phyloP scores from a whole-genome alignment of 108 stramenopile species.

The Aurantiochytrium sp. region DNA sequence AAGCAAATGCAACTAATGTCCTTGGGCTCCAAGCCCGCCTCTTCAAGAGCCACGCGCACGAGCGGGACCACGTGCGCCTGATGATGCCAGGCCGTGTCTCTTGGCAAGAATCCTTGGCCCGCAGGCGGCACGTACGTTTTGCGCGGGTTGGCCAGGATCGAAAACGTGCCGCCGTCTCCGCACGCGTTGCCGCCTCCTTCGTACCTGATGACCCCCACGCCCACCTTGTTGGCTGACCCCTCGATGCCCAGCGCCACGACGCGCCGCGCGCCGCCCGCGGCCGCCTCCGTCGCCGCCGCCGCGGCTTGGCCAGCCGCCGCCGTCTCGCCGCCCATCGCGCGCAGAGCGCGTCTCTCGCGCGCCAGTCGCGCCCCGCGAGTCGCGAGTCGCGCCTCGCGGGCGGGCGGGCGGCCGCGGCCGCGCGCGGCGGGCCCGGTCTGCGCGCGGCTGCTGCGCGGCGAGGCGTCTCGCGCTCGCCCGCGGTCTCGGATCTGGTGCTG shows the following conservation, averaged over 20 bases:
- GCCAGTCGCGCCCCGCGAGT: too few species aligned
- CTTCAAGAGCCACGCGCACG: slow-evolving; percentile 69
- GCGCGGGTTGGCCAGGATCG: slow-evolving; percentile 85
- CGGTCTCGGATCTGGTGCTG: too few species aligned
- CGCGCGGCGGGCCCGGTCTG: too few species aligned
- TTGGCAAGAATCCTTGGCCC: slow-evolving; percentile 91
- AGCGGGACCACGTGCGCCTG: slow-evolving; percentile 81
- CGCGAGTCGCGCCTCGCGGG: too few species aligned
- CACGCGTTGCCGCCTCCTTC: neutral
- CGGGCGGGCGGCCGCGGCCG: too few species aligned
- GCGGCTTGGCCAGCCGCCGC: too few species aligned
- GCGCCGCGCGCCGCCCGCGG: neutral
- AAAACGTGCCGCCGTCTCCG: slow-evolving; percentile 55
- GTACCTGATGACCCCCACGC: slow-evolving; percentile 83
- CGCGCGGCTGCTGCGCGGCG: too few species aligned
- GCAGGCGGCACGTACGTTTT: slow-evolving; percentile 91
- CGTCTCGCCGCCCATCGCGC: too few species aligned
- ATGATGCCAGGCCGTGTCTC: slow-evolving; percentile 95
- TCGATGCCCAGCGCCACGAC: slow-evolving; percentile 87
- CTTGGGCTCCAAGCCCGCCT: slow-evolving; percentile 61
- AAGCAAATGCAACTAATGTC: slow-evolving; percentile 53
- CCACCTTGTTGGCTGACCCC: slow-evolving; percentile 97
- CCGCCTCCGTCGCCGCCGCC: neutral
- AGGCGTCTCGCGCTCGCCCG: too few species aligned
- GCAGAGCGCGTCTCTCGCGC: too few species aligned